Conservation (phyloP, 306 rosid genomes). For the Cucurbita moschata region DNA sequence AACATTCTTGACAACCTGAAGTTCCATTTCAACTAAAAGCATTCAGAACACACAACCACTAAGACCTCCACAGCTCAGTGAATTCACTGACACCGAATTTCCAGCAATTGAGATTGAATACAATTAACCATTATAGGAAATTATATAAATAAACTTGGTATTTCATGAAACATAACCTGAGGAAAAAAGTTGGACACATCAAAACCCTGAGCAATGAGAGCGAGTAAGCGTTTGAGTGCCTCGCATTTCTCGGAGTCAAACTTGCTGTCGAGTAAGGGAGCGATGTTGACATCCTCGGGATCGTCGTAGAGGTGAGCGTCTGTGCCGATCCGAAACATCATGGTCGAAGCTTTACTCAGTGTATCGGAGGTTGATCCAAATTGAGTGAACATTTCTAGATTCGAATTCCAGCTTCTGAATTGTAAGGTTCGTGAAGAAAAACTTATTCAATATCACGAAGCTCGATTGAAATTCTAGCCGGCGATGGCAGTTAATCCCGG, state of each 20-base stretch:
- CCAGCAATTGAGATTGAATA: background rate
- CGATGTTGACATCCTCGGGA: slow-evolving; percentile 79
- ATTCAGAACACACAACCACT: background rate
- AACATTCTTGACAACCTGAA: slow-evolving; percentile 90
- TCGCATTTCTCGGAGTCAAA: slow-evolving; percentile 93
- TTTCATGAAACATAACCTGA: slow-evolving; percentile 30
- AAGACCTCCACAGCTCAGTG: background rate
- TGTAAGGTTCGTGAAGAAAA: background rate
- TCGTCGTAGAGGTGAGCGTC: slow-evolving; percentile 99
- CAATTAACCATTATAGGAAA: background rate
- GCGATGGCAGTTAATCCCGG: background rate
- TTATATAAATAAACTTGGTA: too few species aligned
- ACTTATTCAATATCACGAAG: background rate
- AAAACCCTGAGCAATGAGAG: slow-evolving; percentile 93
- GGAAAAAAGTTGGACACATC: slow-evolving; percentile 94
- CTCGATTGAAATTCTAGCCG: background rate
- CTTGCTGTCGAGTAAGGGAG: slow-evolving; percentile 74
- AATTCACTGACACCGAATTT: background rate
- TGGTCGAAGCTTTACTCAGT: slow-evolving; percentile 85
- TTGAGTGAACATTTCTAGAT: slow-evolving; percentile 49
- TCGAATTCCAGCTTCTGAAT: background rate
- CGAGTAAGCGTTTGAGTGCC: slow-evolving; percentile 91
- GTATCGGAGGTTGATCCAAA: slow-evolving; percentile 89
- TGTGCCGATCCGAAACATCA: slow-evolving; percentile 92
- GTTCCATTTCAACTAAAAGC: slow-evolving; percentile 10